Percentiles rank a stretch among this genome's conserved stretches.
Conservation (phyloP, 1,284 basidiomycete species). For the Melampsora abietis-canadensis region DNA sequence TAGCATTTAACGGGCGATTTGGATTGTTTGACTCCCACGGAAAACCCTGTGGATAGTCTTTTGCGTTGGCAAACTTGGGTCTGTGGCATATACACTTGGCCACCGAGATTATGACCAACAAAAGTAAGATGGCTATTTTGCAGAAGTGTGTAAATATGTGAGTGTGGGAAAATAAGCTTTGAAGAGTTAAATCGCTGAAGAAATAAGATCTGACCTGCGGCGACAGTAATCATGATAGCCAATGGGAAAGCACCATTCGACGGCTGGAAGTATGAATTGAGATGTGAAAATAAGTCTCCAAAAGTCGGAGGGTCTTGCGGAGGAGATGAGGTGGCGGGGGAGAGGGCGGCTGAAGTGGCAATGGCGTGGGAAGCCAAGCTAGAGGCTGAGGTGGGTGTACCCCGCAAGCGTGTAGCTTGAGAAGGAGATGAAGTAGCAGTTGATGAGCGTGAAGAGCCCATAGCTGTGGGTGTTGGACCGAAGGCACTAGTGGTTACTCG, state of each 20-base stretch:
- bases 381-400: neutral
- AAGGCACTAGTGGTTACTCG: neutral
- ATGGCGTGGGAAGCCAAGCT: neutral
- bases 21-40: constrained; percentile 17
- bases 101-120: constrained; percentile 14
- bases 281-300: neutral
- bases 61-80: constrained; percentile 31
- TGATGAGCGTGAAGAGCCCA: neutral
- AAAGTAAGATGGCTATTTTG: neutral
- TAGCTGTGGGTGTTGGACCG: neutral
- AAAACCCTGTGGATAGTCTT: constrained; percentile 40
- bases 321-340: neutral
- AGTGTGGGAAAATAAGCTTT: neutral
- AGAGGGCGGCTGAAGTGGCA: neutral
- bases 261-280: neutral
- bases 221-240: neutral
- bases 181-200: neutral
- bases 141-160: neutral
- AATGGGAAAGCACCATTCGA: constrained; percentile 4
- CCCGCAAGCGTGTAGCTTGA: neutral
- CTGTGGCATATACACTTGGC: constrained; percentile 34
- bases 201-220: neutral
- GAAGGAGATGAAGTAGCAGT: neutral
- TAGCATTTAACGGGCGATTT: neutral
- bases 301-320: neutral